These are phyloP conservation scores for Ganoderma meredithae DNA, from an alignment of 1,284 basidiomycete species.

Conservation along the genomic window DNA sequence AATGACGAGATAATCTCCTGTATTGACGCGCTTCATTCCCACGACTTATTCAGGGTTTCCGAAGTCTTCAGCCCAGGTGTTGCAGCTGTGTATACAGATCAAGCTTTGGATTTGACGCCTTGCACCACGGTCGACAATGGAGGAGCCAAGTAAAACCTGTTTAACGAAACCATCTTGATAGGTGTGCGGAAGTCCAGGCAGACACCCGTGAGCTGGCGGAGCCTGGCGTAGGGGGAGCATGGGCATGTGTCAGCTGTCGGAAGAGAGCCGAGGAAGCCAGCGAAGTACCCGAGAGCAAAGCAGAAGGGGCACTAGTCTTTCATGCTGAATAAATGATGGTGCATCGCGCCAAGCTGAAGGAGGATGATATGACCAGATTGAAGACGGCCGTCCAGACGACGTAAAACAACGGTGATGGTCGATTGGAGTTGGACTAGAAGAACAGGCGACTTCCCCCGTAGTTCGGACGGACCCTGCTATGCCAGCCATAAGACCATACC, in stretches of 20 bases:
- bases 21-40: constrained; percentile 23
- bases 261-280: too few relatives aligned
- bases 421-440: background rate
- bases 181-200: too few relatives aligned
- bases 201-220: too few relatives aligned
- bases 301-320: too few relatives aligned
- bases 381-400: background rate
- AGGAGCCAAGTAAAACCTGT: too few relatives aligned
- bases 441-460: background rate
- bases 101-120: background rate
- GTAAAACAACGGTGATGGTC: background rate
- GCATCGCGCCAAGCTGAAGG: too few relatives aligned
- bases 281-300: too few relatives aligned
- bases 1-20: constrained; percentile 31
- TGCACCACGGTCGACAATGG: background rate
- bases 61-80: background rate
- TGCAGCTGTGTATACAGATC: too few relatives aligned
- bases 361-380: background rate
- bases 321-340: too few relatives aligned
- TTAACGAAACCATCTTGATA: too few relatives aligned
- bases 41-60: constrained; percentile 7
- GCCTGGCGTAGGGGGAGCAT: too few relatives aligned
- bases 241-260: too few relatives aligned
- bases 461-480: background rate
- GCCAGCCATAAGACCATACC: background rate